phyloP scores from a whole-genome alignment of 345 rosid genomes.

The Linum usitatissimum region DNA sequence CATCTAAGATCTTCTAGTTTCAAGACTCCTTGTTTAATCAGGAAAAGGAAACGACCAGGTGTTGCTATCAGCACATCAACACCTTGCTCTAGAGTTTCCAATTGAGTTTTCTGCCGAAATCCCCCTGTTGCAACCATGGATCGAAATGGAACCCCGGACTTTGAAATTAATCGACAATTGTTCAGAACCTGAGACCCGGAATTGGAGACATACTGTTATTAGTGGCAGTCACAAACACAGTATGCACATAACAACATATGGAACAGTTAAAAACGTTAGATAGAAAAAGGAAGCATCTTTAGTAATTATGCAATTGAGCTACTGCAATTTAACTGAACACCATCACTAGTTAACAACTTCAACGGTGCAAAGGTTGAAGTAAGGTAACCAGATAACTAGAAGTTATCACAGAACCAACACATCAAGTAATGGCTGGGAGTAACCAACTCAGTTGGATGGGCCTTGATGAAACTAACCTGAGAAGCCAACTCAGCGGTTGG shows the following conservation, averaged over 20 bases:
- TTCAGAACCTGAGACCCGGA: conserved; percentile 60
- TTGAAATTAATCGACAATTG: conserved; percentile 67
- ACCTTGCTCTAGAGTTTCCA: conserved; percentile 68
- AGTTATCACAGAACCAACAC: not conserved
- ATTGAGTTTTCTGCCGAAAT: conserved; percentile 77
- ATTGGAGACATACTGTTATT: conserved; percentile 14
- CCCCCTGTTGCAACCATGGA: conserved; percentile 91
- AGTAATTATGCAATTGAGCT: too few species aligned
- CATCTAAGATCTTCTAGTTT: conserved; percentile 56
- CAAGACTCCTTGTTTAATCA: conserved; percentile 63
- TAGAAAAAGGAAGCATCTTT: too few species aligned
- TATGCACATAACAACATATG: not conserved
- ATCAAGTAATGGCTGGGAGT: not conserved
- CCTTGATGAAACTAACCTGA: conserved; percentile 40
- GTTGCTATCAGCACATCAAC: conserved; percentile 82
- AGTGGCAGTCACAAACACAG: not conserved
- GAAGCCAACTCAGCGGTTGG: conserved; percentile 97
- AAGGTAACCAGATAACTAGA: too few species aligned
- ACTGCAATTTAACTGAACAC: too few species aligned
- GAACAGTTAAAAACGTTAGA: too few species aligned
- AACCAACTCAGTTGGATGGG: not conserved
- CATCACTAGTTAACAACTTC: too few species aligned
- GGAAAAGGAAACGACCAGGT: conserved; percentile 89
- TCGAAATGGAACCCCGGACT: conserved; percentile 76
- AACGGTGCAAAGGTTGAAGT: not conserved